Base-by-base conservation (phyloP, 2,329 filamentous ascomycete genomes). In the Drechslerella dactyloides region DNA sequence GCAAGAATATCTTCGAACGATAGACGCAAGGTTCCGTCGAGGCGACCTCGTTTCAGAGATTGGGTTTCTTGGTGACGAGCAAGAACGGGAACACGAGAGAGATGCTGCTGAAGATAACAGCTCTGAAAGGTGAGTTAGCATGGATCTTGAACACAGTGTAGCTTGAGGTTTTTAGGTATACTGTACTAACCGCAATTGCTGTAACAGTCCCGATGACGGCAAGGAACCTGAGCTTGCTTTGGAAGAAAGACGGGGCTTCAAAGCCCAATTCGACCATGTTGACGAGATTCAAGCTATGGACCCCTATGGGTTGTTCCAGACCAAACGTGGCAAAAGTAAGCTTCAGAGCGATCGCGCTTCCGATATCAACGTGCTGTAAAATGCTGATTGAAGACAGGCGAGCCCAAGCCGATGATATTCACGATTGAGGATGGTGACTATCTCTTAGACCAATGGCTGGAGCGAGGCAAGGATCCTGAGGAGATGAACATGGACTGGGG, bases 401-500 rank as follows among this genome's bases (percentile, higher is more conserved):
- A n/a, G 2, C 35, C 10, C 4, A 5, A 42, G 35, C 13, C 33
- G n/a, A 62, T 62, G 57, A 19, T 57, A 7, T 65, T 65, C 40
- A 40, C 24, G n/a, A 17, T 61, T 17, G 51, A 40, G 15, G 5
- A 59, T 5, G 50, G 56, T 8, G 24, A 46, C 6, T 19, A 13
- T 15, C 19, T 65, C 4, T 61, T 72, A 5, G 21, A 57, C 11
- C 40, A 24, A 15, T 72, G 68, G 68, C 19, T 46, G n/a, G 35
- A 60, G 5, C 37, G 21, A 6, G 55, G 48, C 3, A 42, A 40
- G 7, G 19, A 61, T 13, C 51, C 60, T 1, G 15, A 51, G 15
- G 23, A 17, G 10, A 50, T 65, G 10, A 60, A 65, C 35, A 17
- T 65, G 21, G 56, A 72, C 30, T 60, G 55, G 53, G 60, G 55